phyloP scores from a whole-genome alignment of 805 yeast species.

The Lachancea thermotolerans region DNA sequence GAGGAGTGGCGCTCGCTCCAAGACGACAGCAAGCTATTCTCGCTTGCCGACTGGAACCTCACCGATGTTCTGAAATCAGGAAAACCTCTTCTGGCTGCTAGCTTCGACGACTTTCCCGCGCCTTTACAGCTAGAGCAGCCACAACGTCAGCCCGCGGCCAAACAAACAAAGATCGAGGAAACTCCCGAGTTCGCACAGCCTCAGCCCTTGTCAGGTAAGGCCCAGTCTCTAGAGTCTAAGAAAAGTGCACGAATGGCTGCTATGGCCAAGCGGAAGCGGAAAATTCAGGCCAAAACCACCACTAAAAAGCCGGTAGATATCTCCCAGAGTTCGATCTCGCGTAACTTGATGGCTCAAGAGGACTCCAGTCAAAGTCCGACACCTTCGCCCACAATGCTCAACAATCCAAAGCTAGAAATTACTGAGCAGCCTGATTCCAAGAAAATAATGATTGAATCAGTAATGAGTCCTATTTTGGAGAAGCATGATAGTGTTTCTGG shows the following conservation, averaged over 20 bases:
- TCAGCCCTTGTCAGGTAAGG: constrained; percentile 4
- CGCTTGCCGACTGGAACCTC: constrained; percentile 24
- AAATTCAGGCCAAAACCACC: constrained; percentile 53
- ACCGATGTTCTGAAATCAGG: constrained; percentile 26
- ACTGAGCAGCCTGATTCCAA: constrained; percentile 77
- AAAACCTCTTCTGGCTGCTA: constrained; percentile 25
- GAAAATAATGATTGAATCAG: constrained; percentile 79
- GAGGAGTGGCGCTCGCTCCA: constrained; percentile 18
- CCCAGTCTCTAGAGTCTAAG: constrained; percentile 20
- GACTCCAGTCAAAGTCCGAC: constrained; percentile 23
- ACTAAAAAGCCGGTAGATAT: constrained; percentile 55
- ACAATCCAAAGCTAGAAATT: constrained; percentile 46
- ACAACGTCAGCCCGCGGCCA: neutral
- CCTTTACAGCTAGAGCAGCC: neutral
- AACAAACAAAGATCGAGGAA: constrained; percentile 1
- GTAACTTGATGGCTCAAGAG: constrained; percentile 28
- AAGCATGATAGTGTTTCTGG: constrained; percentile 68
- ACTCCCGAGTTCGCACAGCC: neutral
- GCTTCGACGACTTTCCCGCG: constrained; percentile 8
- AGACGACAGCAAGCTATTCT: constrained; percentile 19
- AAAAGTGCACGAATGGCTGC: constrained; percentile 79
- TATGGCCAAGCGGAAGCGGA: constrained; percentile 88
- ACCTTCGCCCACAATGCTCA: constrained; percentile 17
- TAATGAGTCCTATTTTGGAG: constrained; percentile 58
- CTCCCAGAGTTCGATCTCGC: constrained; percentile 63